Evolutionary conservation across 768 basidiomycete genomes (phyloP).

Genomic region (Auricularia heimuer): DNA sequence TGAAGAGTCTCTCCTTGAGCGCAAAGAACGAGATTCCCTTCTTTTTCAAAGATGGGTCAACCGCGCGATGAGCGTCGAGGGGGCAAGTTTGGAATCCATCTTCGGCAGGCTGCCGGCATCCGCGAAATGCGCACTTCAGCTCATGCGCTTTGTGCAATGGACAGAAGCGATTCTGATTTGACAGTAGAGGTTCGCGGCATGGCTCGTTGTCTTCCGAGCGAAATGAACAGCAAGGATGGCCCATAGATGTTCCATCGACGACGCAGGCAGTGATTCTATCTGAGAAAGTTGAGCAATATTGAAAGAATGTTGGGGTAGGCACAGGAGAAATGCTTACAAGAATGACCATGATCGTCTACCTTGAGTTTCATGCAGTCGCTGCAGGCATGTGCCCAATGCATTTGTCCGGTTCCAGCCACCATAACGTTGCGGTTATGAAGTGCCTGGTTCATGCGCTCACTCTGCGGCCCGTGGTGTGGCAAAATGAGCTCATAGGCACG

Average conservation of each 20-base stretch:
- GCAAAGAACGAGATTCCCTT: background rate
- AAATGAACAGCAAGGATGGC: conserved; percentile 17
- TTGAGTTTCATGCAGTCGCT: background rate
- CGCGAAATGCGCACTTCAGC: too few relatives aligned
- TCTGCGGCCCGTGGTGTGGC: too few relatives aligned
- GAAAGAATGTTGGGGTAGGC: too few relatives aligned
- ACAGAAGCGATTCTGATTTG: conserved; percentile 11
- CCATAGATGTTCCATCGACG: conserved; percentile 19
- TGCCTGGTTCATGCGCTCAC: too few relatives aligned
- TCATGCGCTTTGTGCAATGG: background rate
- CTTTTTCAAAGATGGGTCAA: too few relatives aligned
- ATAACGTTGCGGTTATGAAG: too few relatives aligned
- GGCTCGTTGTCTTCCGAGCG: background rate
- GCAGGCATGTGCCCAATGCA: conserved; percentile 4
- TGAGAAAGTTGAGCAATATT: too few relatives aligned
- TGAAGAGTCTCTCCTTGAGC: conserved; percentile 2
- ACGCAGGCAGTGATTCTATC: conserved; percentile 3
- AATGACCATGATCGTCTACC: background rate
- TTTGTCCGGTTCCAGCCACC: conserved; percentile 3
- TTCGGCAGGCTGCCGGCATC: too few relatives aligned
- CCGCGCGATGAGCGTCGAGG: too few relatives aligned
- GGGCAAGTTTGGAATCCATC: too few relatives aligned
- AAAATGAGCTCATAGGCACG: background rate
- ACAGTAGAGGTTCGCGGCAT: conserved; percentile 9
- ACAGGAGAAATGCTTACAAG: background rate